phyloP scores from a whole-genome alignment of 2,329 filamentous ascomycete species.

The Alternaria panax region DNA sequence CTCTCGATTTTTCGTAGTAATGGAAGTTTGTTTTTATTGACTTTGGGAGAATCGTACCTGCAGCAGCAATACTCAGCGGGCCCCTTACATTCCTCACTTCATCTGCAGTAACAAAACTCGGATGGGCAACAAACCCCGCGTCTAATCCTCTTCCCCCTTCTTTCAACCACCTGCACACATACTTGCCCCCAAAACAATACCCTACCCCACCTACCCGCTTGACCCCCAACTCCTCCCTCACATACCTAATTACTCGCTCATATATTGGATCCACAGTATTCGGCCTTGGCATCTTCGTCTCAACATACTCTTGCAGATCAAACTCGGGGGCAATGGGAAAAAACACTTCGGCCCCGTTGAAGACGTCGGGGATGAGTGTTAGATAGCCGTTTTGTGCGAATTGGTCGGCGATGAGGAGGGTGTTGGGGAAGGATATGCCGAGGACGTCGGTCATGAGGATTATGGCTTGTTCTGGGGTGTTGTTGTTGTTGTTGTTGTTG shows the following conservation, averaged over 20 bases:
- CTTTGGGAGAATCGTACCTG: constrained; percentile 51
- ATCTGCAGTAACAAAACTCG: constrained; percentile 71
- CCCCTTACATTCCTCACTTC: constrained; percentile 66
- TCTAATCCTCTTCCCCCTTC: constrained; percentile 62
- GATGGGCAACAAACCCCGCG: constrained; percentile 77
- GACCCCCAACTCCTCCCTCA: constrained; percentile 61
- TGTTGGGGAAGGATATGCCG: constrained; percentile 62
- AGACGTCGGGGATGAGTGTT: constrained; percentile 72
- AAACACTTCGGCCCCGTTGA: constrained; percentile 69
- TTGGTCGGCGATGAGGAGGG: constrained; percentile 72
- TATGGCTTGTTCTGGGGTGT: constrained; percentile 62
- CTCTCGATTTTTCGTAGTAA: background rate
- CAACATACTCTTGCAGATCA: constrained; percentile 61
- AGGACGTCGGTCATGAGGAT: constrained; percentile 64
- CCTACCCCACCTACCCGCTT: constrained; percentile 71
- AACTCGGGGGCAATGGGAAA: constrained; percentile 61
- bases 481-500: no score
- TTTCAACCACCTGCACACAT: constrained; percentile 68
- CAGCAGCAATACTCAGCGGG: constrained; percentile 69
- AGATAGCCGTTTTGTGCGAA: constrained; percentile 77
- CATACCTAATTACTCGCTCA: constrained; percentile 62
- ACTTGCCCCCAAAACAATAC: constrained; percentile 75
- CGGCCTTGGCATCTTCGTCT: constrained; percentile 47
- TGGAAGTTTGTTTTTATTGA: background rate
- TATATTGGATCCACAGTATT: constrained; percentile 62